Conservation (phyloP, 495 filamentous ascomycete genomes). For the Aspergillus nidulans region DNA sequence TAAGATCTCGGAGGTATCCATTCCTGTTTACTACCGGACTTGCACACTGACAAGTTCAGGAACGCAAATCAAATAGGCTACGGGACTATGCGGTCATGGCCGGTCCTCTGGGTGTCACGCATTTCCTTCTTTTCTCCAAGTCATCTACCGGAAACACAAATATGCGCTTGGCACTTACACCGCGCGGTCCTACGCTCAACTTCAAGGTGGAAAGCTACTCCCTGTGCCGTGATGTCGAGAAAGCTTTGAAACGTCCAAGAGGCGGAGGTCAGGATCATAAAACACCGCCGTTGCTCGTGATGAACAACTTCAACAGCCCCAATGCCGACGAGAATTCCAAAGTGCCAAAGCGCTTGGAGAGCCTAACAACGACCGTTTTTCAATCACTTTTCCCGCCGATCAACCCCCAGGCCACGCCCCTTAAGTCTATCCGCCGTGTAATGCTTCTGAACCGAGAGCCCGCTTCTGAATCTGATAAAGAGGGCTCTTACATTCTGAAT, state of each 20-base stretch:
- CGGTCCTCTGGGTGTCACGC: conserved; percentile 87
- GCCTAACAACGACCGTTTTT: conserved; percentile 89
- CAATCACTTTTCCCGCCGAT: conserved; percentile 96
- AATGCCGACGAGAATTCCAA: conserved; percentile 53
- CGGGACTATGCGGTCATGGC: conserved; percentile 95
- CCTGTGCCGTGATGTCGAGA: conserved; percentile 82
- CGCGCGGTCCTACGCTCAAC: conserved; percentile 86
- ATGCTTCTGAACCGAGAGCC: conserved; percentile 82
- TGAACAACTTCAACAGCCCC: conserved; percentile 91
- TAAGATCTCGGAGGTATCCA: conserved; percentile 19
- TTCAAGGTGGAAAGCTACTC: conserved; percentile 97
- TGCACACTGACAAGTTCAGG: conserved; percentile 38
- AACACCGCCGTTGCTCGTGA: conserved; percentile 83
- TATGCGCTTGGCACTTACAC: conserved; percentile 81
- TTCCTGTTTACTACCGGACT: not conserved
- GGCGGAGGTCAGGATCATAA: conserved; percentile 78
- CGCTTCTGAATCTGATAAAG: conserved; percentile 41
- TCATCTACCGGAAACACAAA: conserved; percentile 89
- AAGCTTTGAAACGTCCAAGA: conserved; percentile 73
- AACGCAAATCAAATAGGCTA: conserved; percentile 84
- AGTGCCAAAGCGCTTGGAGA: conserved; percentile 79
- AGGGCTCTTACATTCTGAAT: conserved; percentile 77
- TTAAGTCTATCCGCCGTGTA: conserved; percentile 83
- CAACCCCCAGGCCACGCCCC: conserved; percentile 82
- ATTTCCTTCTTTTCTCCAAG: conserved; percentile 90